phyloP scores from a whole-genome alignment of 331 rosid genomes.

The Acacia pycnantha region DNA sequence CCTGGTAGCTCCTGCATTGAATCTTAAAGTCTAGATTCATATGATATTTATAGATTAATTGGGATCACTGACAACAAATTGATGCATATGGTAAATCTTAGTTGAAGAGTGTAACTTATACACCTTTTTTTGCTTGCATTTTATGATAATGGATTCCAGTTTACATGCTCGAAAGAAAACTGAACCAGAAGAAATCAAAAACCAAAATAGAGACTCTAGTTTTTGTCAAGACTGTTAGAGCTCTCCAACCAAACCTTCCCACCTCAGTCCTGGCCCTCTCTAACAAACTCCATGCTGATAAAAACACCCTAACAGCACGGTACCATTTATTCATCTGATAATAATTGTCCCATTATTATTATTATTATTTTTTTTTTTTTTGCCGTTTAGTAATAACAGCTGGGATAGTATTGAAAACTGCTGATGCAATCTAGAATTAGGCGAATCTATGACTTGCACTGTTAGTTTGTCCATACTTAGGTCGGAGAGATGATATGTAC shows the following conservation, averaged over 20 bases:
- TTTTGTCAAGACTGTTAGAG: background rate
- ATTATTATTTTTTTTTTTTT: too few species aligned
- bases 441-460: background rate
- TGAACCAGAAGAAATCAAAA: background rate
- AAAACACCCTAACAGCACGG: background rate
- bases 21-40: background rate
- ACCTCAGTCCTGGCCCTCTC: background rate
- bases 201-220: background rate
- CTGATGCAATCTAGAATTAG: background rate
- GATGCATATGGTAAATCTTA: background rate
- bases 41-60: background rate
- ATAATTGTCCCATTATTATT: background rate
- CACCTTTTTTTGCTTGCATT: background rate
- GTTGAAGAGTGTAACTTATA: background rate
- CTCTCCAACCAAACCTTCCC: background rate
- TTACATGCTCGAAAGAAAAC: background rate
- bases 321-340: background rate
- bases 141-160: background rate
- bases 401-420: slow-evolving; percentile 2
- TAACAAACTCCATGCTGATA: background rate
- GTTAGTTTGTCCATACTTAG: background rate
- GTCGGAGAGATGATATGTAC: background rate
- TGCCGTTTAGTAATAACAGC: too few species aligned
- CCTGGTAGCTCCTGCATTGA: background rate
- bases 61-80: background rate